Evolutionary conservation across 805 yeast genomes (phyloP).

Genomic region (Candida sphagnicola): DNA sequence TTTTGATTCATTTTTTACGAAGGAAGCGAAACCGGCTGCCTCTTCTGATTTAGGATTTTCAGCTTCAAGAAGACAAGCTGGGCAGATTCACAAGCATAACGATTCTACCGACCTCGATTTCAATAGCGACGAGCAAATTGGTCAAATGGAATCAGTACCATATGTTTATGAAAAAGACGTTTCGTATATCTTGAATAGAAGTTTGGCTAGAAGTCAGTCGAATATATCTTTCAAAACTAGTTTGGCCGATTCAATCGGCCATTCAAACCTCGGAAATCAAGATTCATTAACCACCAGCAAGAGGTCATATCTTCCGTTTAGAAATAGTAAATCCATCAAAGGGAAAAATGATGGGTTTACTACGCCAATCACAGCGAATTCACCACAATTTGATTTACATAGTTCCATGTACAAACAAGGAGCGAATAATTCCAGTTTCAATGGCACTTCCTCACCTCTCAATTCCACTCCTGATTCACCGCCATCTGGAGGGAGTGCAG

Average conservation of each 20-base stretch:
- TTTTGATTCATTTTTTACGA: constrained; percentile 83
- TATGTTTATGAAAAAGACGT: constrained; percentile 78
- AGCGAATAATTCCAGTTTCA: constrained; percentile 6
- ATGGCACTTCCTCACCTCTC: constrained; percentile 5
- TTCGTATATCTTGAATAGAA: constrained; percentile 66
- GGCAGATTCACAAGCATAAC: constrained; percentile 38
- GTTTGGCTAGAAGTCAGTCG: constrained; percentile 70
- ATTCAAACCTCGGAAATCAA: constrained; percentile 8
- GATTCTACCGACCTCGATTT: constrained; percentile 53
- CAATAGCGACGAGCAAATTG: constrained; percentile 35
- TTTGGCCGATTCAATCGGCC: constrained; percentile 59
- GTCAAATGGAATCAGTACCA: constrained; percentile 68
- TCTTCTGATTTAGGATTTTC: constrained; percentile 1
- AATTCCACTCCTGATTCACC: constrained; percentile 2
- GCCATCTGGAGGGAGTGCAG: constrained; percentile 5
- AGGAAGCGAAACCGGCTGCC: constrained; percentile 19
- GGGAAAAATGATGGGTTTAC: constrained; percentile 14
- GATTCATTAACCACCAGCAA: constrained; percentile 13
- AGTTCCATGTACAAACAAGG: constrained; percentile 11
- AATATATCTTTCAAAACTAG: constrained; percentile 74
- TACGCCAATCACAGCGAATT: constrained; percentile 19
- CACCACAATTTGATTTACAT: constrained; percentile 19
- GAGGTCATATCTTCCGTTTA: constrained; percentile 40
- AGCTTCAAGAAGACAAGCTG: constrained; percentile 7
- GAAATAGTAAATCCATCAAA: constrained; percentile 23